Conservation (phyloP, 768 basidiomycete species). For the Tremella mesenterica region DNA sequence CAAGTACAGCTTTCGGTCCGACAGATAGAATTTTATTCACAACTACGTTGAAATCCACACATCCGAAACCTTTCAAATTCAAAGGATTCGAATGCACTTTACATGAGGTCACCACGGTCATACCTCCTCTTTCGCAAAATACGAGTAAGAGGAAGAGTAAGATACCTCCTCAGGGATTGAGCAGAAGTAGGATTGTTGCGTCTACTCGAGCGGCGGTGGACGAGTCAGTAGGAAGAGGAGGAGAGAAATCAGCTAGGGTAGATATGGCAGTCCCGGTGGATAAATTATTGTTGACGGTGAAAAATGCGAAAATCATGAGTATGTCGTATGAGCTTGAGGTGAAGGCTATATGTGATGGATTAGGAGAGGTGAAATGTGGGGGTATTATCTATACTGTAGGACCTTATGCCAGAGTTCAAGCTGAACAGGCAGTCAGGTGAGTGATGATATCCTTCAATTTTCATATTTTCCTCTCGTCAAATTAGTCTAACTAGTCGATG, state of each 20-base stretch:
- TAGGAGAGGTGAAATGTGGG: constrained; percentile 36
- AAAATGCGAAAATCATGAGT: constrained; percentile 59
- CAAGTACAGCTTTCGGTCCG: constrained; percentile 72
- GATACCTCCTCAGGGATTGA: constrained; percentile 51
- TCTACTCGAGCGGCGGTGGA: constrained; percentile 51
- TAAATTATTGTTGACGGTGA: constrained; percentile 72
- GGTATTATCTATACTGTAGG: constrained; percentile 35
- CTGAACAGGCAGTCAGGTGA: constrained; percentile 37
- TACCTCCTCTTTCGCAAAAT: constrained; percentile 47
- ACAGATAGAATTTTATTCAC: constrained; percentile 68
- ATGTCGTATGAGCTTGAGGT: constrained; percentile 70
- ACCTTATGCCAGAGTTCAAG: constrained; percentile 19
- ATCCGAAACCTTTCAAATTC: constrained; percentile 59
- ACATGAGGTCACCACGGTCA: constrained; percentile 67
- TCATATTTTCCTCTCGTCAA: too few species aligned
- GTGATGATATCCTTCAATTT: constrained; percentile 3
- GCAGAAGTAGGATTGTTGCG: constrained; percentile 55
- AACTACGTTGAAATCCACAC: constrained; percentile 65
- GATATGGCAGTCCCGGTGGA: constrained; percentile 49
- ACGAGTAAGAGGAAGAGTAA: constrained; percentile 20
- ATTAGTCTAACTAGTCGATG: too few species aligned
- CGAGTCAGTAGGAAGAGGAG: constrained; percentile 60
- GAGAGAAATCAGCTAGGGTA: constrained; percentile 64
- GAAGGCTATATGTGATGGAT: constrained; percentile 66
- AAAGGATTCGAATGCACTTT: constrained; percentile 76